phyloP scores from a whole-genome alignment of 495 filamentous ascomycete genomes.

The Xylaria venustula region DNA sequence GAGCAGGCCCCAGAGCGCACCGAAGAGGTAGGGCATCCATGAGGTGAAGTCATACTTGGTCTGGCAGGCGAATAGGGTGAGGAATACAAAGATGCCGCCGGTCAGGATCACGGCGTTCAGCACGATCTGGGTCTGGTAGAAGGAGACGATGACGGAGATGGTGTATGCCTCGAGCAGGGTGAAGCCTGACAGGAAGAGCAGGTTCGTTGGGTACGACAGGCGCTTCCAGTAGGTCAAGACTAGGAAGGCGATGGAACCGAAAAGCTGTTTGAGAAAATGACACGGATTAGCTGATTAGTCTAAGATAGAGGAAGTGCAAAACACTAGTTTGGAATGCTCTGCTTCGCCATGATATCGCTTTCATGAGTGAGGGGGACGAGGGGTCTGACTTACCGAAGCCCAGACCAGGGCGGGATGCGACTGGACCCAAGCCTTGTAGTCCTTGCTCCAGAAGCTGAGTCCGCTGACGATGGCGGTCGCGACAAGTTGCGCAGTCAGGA shows the following conservation, averaged over 20 bases:
- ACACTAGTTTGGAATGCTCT: too few species aligned
- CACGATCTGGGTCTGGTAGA: conserved; percentile 78
- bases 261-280: conserved; percentile 40
- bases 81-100: conserved; percentile 85
- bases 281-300: too few species aligned
- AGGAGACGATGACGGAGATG: conserved; percentile 86
- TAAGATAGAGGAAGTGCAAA: too few species aligned
- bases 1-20: conserved; percentile 82
- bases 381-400: conserved; percentile 53
- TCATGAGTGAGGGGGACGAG: background rate
- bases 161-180: conserved; percentile 92
- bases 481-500: conserved; percentile 77
- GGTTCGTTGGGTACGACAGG: conserved; percentile 92
- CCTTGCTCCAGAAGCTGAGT: conserved; percentile 75
- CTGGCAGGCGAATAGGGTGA: conserved; percentile 95
- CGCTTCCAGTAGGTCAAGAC: conserved; percentile 95
- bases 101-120: conserved; percentile 89
- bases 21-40: conserved; percentile 95
- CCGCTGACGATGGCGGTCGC: conserved; percentile 78
- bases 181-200: conserved; percentile 89
- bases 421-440: conserved; percentile 88
- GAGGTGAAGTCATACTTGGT: conserved; percentile 96
- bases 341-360: too few species aligned
- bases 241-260: conserved; percentile 79
- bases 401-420: conserved; percentile 80